A percentile compares a stretch with the other conserved stretches of the same genome.
phyloP scores from a whole-genome alignment of 257 asterid genomes.

The Rubia yunnanensis region DNA sequence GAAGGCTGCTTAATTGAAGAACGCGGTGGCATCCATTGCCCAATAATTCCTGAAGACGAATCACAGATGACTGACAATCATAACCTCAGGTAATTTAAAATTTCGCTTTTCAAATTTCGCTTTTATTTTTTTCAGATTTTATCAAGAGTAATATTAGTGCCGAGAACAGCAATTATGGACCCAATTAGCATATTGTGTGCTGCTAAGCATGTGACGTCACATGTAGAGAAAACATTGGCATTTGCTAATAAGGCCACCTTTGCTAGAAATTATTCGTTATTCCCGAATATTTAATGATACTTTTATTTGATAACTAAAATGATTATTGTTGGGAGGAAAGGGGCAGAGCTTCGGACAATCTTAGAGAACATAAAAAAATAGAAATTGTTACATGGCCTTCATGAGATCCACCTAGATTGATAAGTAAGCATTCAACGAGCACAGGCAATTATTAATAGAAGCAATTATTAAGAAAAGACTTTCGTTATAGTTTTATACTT shows the following conservation, averaged over 20 bases:
- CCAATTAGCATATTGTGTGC: not conserved
- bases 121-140: not conserved
- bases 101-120: not conserved
- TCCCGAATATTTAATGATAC: not conserved
- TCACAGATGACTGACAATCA: conserved; percentile 11
- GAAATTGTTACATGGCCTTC: not conserved
- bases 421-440: not conserved
- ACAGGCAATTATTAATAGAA: not conserved
- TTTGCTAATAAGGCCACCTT: not conserved
- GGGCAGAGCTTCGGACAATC: not conserved
- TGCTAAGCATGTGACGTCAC: not conserved
- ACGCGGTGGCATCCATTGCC: conserved; percentile 31
- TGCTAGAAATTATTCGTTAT: not conserved
- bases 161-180: not conserved
- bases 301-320: not conserved
- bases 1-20: conserved; percentile 57
- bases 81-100: conserved; percentile 42
- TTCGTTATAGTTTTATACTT: not conserved
- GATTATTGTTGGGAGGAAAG: not conserved
- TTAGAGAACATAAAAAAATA: not conserved
- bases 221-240: not conserved
- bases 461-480: not conserved
- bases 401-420: not conserved
- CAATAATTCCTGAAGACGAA: conserved; percentile 25
- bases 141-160: not conserved